These are phyloP conservation scores for Candida gigantensis DNA, from an alignment of 1,139 yeast species.

Conservation along the genomic window DNA sequence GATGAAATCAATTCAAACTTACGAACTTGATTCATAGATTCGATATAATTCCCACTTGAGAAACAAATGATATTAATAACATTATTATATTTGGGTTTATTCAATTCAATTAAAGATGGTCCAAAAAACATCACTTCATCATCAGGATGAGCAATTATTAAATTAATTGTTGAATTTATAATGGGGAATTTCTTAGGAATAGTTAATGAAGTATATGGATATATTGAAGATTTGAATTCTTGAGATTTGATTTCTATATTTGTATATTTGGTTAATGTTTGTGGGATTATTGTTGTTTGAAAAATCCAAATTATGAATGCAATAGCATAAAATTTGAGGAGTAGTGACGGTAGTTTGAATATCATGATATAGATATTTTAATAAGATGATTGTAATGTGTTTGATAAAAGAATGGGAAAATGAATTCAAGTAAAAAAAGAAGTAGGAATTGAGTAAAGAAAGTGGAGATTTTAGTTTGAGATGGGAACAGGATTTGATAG, in stretches of 20 bases:
- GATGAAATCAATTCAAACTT: slow-evolving; percentile 59
- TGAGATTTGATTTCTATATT: slow-evolving; percentile 29
- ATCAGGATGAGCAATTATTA: slow-evolving; percentile 93
- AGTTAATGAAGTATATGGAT: slow-evolving; percentile 42
- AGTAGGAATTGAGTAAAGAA: too few relatives aligned
- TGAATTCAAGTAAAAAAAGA: not conserved
- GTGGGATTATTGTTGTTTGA: slow-evolving; percentile 44
- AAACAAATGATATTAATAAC: slow-evolving; percentile 64
- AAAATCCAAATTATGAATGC: slow-evolving; percentile 42
- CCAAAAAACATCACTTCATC: slow-evolving; percentile 98
- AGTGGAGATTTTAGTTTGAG: too few relatives aligned
- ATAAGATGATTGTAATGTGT: not conserved
- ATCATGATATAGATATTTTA: too few relatives aligned
- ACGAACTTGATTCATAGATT: slow-evolving; percentile 68
- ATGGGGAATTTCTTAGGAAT: slow-evolving; percentile 38
- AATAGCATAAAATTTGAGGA: slow-evolving; percentile 17
- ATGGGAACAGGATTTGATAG: too few relatives aligned
- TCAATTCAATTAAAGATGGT: slow-evolving; percentile 65
- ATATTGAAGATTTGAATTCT: slow-evolving; percentile 23
- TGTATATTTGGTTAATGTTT: slow-evolving; percentile 30
- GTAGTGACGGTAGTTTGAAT: slow-evolving; percentile 18
- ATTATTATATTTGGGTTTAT: slow-evolving; percentile 51
- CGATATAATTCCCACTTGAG: slow-evolving; percentile 68
- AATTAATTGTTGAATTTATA: slow-evolving; percentile 39
- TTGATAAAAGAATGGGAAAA: not conserved